These are phyloP conservation scores for Saccharomycopsis sp. DNA, from an alignment of 805 yeast genomes.

Conservation along the genomic window DNA sequence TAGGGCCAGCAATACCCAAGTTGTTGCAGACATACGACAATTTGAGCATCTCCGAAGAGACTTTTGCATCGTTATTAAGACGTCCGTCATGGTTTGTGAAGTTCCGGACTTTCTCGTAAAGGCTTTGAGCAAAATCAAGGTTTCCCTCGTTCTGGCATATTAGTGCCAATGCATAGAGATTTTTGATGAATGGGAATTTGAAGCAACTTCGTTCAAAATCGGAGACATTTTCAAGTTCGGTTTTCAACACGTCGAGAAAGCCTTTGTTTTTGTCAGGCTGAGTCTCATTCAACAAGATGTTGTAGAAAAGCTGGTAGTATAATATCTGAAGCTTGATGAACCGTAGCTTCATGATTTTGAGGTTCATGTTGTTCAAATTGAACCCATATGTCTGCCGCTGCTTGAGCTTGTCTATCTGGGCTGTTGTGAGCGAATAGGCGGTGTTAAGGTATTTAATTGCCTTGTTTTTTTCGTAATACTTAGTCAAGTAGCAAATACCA, in stretches of 20 bases:
- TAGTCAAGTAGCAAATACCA: conserved; percentile 14
- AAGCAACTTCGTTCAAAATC: conserved; percentile 9
- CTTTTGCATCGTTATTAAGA: not conserved
- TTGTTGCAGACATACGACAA: conserved; percentile 5
- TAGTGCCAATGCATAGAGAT: conserved; percentile 12
- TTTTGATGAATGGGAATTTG: conserved; percentile 11
- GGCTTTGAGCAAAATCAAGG: conserved; percentile 4
- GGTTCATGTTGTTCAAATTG: not conserved
- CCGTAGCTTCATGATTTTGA: conserved; percentile 10
- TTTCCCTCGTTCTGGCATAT: conserved; percentile 14
- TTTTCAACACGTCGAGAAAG: conserved; percentile 2
- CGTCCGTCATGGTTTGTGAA: not conserved
- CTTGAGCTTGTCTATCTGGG: not conserved
- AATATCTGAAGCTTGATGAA: conserved; percentile 15
- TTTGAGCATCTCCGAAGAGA: conserved; percentile 1
- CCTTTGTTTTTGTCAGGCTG: not conserved
- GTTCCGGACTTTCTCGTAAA: conserved; percentile 6
- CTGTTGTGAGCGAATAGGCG: conserved; percentile 9
- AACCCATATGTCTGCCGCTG: not conserved
- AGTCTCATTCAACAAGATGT: conserved; percentile 4
- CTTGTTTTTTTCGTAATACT: conserved; percentile 13
- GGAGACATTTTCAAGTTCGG: conserved; percentile 4
- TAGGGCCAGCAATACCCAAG: conserved; percentile 5
- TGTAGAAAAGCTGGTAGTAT: conserved; percentile 12
- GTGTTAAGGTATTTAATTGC: conserved; percentile 15